phyloP scores from a whole-genome alignment of 768 basidiomycete species.

The Boletus patriciae region DNA sequence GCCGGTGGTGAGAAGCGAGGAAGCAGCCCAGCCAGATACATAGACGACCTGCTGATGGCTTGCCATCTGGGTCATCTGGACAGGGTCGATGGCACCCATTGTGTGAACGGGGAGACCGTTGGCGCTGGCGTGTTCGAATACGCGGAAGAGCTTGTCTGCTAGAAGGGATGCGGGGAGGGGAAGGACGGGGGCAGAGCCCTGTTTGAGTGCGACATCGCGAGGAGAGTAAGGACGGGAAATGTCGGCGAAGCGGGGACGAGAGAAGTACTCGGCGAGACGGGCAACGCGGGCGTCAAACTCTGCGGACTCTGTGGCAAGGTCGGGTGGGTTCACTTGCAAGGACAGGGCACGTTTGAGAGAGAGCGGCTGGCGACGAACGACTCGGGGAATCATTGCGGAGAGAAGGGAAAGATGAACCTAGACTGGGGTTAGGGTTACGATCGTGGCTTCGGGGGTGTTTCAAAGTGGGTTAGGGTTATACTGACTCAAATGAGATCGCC shows the following conservation, averaged over 20 bases:
- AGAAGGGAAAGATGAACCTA: constrained; percentile 27
- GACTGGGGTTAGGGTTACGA: constrained; percentile 35
- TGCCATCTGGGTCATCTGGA: constrained; percentile 96
- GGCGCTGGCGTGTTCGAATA: constrained; percentile 61
- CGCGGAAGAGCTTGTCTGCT: constrained; percentile 79
- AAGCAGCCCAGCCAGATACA: constrained; percentile 90
- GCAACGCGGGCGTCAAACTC: constrained; percentile 62
- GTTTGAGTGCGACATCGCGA: constrained; percentile 80
- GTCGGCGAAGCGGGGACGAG: constrained; percentile 66
- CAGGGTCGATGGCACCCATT: constrained; percentile 90
- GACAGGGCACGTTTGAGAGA: constrained; percentile 42
- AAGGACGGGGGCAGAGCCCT: constrained; percentile 79
- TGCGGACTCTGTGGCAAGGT: constrained; percentile 54
- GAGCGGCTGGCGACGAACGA: constrained; percentile 18
- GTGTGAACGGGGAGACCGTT: constrained; percentile 78
- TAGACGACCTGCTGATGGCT: constrained; percentile 83
- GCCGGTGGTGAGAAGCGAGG: constrained; percentile 83
- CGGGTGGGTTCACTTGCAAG: constrained; percentile 59
- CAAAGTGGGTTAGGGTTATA: neutral
- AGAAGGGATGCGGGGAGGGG: constrained; percentile 76
- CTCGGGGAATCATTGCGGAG: constrained; percentile 22
- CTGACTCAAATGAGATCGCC: constrained; percentile 7
- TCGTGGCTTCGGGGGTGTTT: constrained; percentile 10
- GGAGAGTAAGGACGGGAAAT: constrained; percentile 82
- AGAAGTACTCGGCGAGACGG: constrained; percentile 71